Evolutionary conservation across 345 rosid genomes (phyloP).

Genomic region (Linum trigynum): DNA sequence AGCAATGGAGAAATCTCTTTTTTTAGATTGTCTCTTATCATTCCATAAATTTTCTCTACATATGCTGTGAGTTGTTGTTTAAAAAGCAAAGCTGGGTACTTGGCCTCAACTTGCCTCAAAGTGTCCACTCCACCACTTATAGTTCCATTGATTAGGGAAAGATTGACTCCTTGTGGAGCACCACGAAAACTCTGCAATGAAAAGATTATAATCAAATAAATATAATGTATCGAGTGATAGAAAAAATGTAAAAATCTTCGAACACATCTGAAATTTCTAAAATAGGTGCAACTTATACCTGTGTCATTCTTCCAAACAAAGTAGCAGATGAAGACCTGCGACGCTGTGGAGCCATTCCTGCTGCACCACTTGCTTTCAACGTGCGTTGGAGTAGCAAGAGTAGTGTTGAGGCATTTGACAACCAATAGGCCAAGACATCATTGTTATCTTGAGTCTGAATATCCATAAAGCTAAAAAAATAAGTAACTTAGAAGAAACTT

Average conservation of each 20-base stretch:
- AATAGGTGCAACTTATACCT: conserved; percentile 31
- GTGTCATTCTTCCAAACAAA: conserved; percentile 89
- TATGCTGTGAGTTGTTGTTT: conserved; percentile 96
- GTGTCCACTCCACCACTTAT: conserved; percentile 49
- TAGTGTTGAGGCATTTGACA: conserved; percentile 89
- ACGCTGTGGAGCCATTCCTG: conserved; percentile 94
- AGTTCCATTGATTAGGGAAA: conserved; percentile 55
- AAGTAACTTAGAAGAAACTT: too few species aligned
- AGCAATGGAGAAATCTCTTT: conserved; percentile 94
- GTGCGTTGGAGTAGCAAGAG: conserved; percentile 86
- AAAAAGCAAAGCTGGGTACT: conserved; percentile 92
- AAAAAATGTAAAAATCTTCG: conserved; percentile 9
- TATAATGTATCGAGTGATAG: conserved; percentile 6
- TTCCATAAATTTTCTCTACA: conserved; percentile 93
- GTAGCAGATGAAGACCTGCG: conserved; percentile 93
- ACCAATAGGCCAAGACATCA: conserved; percentile 76
- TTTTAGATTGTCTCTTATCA: conserved; percentile 92
- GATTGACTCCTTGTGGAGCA: conserved; percentile 76
- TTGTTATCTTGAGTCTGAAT: conserved; percentile 82
- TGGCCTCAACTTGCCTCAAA: conserved; percentile 89
- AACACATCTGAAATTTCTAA: neutral
- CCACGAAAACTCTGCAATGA: conserved; percentile 76
- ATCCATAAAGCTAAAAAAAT: neutral
- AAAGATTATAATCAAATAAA: conserved; percentile 7
- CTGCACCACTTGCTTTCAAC: conserved; percentile 89